These are phyloP conservation scores for Solanum piurae DNA, from an alignment of 257 asterid genomes.

Conservation along the genomic window DNA sequence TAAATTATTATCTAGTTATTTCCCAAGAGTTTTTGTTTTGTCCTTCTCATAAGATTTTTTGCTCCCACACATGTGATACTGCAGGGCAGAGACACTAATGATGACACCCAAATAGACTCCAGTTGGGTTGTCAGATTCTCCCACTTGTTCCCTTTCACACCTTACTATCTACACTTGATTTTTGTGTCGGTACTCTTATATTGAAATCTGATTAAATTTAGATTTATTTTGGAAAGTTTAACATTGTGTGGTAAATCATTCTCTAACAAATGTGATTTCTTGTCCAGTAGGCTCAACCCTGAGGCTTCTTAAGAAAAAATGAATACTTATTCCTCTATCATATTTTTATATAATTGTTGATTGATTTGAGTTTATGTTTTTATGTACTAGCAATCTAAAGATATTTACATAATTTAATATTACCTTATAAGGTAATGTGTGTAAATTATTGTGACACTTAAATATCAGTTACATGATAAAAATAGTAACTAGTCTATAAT, in stretches of 20 bases:
- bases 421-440: neutral
- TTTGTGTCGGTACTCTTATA: rapidly evolving
- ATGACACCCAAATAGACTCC: neutral
- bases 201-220: neutral
- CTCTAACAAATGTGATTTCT: neutral
- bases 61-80: neutral
- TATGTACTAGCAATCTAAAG: neutral
- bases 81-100: neutral
- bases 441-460: neutral
- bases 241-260: neutral
- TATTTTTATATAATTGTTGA: neutral
- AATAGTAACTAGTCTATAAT: neutral
- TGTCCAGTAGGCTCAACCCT: neutral
- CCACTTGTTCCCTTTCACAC: neutral
- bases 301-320: neutral
- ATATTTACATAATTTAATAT: too few species aligned
- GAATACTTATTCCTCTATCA: neutral
- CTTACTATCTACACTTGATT: neutral
- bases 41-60: neutral
- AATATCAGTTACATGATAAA: neutral
- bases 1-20: neutral
- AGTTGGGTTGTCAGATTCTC: slow-evolving; percentile 1
- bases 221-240: rapidly evolving
- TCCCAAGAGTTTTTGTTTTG: neutral
- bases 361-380: neutral